Conservation (phyloP, 495 filamentous ascomycete genomes). For the Copromyces sp. region DNA sequence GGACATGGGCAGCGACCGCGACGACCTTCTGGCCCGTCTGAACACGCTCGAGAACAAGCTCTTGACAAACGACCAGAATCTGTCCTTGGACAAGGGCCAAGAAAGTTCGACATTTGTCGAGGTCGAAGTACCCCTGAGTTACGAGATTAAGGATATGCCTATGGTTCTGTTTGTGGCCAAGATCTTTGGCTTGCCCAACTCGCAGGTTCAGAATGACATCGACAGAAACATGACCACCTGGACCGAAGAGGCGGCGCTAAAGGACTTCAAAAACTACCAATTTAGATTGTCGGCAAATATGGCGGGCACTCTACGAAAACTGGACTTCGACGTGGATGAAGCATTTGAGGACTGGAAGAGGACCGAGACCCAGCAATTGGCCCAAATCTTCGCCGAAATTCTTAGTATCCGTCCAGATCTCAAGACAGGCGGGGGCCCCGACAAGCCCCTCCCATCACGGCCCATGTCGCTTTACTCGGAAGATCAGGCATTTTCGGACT, state of each 20-base stretch:
- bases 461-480: slow-evolving; percentile 28
- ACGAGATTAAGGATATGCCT: slow-evolving; percentile 94
- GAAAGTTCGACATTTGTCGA: slow-evolving; percentile 56
- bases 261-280: slow-evolving; percentile 89
- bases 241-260: slow-evolving; percentile 85
- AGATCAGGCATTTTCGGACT: slow-evolving; percentile 48
- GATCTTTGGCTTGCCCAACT: slow-evolving; percentile 69
- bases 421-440: slow-evolving; percentile 43
- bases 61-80: slow-evolving; percentile 86
- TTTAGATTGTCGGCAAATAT: slow-evolving; percentile 70
- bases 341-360: slow-evolving; percentile 86
- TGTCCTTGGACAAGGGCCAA: slow-evolving; percentile 48
- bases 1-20: slow-evolving; percentile 59
- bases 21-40: slow-evolving; percentile 71
- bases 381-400: slow-evolving; percentile 87
- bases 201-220: slow-evolving; percentile 75
- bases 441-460: slow-evolving; percentile 39
- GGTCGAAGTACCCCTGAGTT: slow-evolving; percentile 68
- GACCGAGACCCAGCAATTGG: slow-evolving; percentile 68
- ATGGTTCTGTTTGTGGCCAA: slow-evolving; percentile 76
- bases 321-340: slow-evolving; percentile 88
- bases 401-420: slow-evolving; percentile 79
- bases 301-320: slow-evolving; percentile 61
- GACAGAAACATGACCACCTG: slow-evolving; percentile 67
- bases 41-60: slow-evolving; percentile 85